phyloP scores from a whole-genome alignment of 148 eudicot genomes.

The Rhododendron ovatum region DNA sequence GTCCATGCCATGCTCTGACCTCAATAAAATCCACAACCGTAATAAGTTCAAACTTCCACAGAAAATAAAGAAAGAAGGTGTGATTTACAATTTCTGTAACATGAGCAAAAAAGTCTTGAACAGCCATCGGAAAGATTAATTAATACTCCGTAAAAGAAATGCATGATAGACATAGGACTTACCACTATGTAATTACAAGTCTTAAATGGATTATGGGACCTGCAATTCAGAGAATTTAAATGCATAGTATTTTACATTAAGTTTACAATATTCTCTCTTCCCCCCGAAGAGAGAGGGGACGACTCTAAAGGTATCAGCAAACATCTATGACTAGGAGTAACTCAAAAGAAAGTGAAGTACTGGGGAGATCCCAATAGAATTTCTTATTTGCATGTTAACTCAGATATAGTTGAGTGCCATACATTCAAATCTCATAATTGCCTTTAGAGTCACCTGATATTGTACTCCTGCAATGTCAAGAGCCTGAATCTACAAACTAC shows the following conservation, averaged over 20 bases:
- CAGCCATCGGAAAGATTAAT: neutral
- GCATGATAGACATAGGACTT: neutral
- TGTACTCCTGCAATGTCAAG: neutral
- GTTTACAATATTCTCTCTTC: neutral
- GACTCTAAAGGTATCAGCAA: neutral
- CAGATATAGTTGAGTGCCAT: neutral
- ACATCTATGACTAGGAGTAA: neutral
- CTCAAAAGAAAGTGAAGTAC: neutral
- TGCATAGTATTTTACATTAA: neutral
- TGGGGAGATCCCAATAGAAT: neutral
- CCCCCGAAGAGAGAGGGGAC: neutral
- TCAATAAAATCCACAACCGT: neutral
- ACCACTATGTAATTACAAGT: neutral
- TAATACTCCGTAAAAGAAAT: neutral
- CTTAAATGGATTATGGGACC: neutral
- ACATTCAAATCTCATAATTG: neutral
- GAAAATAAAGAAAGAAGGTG: neutral
- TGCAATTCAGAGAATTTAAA: neutral
- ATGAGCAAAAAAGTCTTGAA: neutral
- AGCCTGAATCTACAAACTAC: neutral
- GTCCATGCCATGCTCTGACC: conserved; percentile 24
- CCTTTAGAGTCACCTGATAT: neutral
- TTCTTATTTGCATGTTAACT: neutral
- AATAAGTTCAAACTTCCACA: neutral
- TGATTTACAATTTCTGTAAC: neutral